phyloP scores from a whole-genome alignment of 2,329 filamentous ascomycete species.

The Kalmusia sp. region DNA sequence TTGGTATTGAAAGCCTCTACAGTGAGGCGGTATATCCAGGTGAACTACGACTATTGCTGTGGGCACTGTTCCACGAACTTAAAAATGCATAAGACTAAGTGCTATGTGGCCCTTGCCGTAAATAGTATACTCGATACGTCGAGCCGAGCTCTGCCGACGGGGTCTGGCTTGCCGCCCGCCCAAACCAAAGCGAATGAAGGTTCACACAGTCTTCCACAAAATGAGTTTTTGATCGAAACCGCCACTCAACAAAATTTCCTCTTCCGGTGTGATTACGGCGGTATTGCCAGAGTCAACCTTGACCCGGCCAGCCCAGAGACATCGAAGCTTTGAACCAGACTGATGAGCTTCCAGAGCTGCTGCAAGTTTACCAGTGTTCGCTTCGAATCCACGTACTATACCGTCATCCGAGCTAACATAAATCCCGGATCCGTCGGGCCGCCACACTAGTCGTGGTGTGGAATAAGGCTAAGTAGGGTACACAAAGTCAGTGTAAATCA shows the following conservation, averaged over 20 bases:
- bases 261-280: slow-evolving; percentile 25
- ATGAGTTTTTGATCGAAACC: slow-evolving; percentile 69
- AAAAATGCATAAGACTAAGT: not conserved
- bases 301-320: slow-evolving; percentile 62
- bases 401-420: slow-evolving; percentile 73
- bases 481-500: no score
- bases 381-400: slow-evolving; percentile 65
- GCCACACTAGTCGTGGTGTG: slow-evolving; percentile 67
- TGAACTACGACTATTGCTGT: not conserved
- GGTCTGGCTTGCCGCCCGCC: no score
- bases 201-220: slow-evolving; percentile 54
- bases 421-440: slow-evolving; percentile 66
- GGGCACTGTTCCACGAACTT: not conserved
- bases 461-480: no score
- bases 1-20: no score
- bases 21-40: no score
- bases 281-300: slow-evolving; percentile 27
- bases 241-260: slow-evolving; percentile 67
- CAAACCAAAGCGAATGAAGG: no score
- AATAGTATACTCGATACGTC: not conserved
- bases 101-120: not conserved
- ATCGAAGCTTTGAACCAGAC: slow-evolving; percentile 64
- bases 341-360: slow-evolving; percentile 62
- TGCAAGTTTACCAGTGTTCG: slow-evolving; percentile 64
- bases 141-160: not conserved